These are phyloP conservation scores for Coprinellus micaceus DNA, from an alignment of 768 basidiomycete genomes.

Conservation along the genomic window DNA sequence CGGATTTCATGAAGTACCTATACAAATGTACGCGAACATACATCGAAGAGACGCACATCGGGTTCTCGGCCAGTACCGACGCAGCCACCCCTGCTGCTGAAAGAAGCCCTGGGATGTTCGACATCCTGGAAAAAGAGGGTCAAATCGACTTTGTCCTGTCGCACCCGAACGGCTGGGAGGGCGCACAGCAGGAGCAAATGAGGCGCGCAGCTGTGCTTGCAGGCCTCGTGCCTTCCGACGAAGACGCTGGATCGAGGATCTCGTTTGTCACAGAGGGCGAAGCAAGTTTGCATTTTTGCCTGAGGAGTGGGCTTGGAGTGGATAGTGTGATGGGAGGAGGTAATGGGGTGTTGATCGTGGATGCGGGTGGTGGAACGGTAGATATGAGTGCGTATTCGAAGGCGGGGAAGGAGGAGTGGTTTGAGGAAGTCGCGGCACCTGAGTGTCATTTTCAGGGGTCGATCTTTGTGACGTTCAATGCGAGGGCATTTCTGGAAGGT, in stretches of 20 bases:
- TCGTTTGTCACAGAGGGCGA: slow-evolving; percentile 58
- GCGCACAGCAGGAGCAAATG: slow-evolving; percentile 48
- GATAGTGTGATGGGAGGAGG: slow-evolving; percentile 14
- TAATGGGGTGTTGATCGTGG: slow-evolving; percentile 47
- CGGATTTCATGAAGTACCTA: slow-evolving; percentile 49
- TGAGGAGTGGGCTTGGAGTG: slow-evolving; percentile 39
- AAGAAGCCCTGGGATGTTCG: slow-evolving; percentile 40
- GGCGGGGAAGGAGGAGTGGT: slow-evolving; percentile 19
- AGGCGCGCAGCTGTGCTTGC: slow-evolving; percentile 47
- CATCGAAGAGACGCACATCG: slow-evolving; percentile 39
- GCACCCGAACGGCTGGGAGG: slow-evolving; percentile 63
- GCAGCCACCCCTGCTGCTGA: slow-evolving; percentile 24
- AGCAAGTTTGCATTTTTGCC: slow-evolving; percentile 52
- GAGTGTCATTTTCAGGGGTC: slow-evolving; percentile 45
- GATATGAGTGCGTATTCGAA: slow-evolving; percentile 50
- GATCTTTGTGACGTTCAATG: slow-evolving; percentile 41
- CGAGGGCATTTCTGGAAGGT: slow-evolving; percentile 33
- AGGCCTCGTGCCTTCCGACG: slow-evolving; percentile 39
- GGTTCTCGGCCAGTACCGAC: too few species aligned
- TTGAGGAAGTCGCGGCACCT: slow-evolving; percentile 42
- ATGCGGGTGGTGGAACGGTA: slow-evolving; percentile 59
- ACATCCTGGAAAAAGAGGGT: slow-evolving; percentile 23
- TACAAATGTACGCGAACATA: slow-evolving; percentile 39
- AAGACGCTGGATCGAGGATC: slow-evolving; percentile 35
- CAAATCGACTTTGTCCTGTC: slow-evolving; percentile 46